Conservation (phyloP, 2,329 filamentous ascomycete genomes). For the Alternaria brassicae region DNA sequence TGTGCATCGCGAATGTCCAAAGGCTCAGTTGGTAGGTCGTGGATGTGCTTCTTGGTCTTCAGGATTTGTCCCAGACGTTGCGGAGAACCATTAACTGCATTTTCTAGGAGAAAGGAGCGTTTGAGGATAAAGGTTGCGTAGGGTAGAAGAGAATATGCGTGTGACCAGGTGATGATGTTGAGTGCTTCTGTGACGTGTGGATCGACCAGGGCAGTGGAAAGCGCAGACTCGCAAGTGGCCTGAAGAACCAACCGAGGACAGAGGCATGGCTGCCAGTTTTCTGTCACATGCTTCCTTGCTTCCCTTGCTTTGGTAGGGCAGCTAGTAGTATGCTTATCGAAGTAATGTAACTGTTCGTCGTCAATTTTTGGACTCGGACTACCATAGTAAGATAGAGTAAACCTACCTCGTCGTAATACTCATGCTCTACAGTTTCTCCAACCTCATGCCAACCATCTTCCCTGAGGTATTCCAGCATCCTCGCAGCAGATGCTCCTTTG, state of each 20-base stretch:
- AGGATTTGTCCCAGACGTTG: background rate
- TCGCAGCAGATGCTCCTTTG: background rate
- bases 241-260: background rate
- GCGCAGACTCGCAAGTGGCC: background rate
- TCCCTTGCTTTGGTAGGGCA: background rate
- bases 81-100: background rate
- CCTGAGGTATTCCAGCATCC: background rate
- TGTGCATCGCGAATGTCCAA: background rate
- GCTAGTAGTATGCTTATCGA: background rate
- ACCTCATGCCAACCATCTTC: background rate
- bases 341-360: background rate
- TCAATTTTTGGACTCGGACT: background rate
- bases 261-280: background rate
- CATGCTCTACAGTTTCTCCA: background rate
- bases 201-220: background rate
- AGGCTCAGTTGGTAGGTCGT: background rate
- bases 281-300: too few relatives aligned
- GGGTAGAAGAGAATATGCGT: background rate
- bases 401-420: background rate
- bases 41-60: background rate
- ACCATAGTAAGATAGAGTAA: background rate
- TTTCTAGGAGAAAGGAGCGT: background rate
- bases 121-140: background rate
- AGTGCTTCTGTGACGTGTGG: background rate
- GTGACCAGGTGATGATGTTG: background rate